phyloP scores from a whole-genome alignment of 495 filamentous ascomycete species.

The Penicillium bovifimosum region DNA sequence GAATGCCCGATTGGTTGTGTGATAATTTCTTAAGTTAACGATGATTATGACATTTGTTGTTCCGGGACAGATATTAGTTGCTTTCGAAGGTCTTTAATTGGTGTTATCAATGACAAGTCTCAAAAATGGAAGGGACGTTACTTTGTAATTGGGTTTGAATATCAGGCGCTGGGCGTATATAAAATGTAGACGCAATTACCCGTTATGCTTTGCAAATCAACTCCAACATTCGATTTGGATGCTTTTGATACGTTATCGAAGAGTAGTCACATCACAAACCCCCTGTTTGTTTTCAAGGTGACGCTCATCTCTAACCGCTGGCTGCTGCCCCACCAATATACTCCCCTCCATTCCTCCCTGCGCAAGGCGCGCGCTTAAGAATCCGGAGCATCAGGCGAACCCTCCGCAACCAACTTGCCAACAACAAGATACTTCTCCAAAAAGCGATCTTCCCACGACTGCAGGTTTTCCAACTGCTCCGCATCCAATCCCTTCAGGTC shows the following conservation, averaged over 20 bases:
- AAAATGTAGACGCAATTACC: background rate
- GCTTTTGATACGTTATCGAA: background rate
- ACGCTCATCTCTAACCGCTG: background rate
- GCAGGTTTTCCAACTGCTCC: constrained; percentile 78
- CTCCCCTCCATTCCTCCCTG: background rate
- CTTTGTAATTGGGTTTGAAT: background rate
- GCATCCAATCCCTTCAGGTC: constrained; percentile 64
- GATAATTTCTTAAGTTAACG: constrained; percentile 11
- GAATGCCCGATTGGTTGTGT: background rate
- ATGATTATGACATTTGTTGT: constrained; percentile 17
- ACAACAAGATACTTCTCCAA: constrained; percentile 90
- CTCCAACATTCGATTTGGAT: background rate
- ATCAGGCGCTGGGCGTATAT: too few relatives aligned
- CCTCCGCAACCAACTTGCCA: constrained; percentile 77
- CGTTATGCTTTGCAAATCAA: background rate
- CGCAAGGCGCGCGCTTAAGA: constrained; percentile 12
- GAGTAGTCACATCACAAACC: background rate
- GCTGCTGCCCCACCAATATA: background rate
- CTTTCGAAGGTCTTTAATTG: background rate
- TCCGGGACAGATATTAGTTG: background rate
- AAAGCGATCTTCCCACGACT: constrained; percentile 91
- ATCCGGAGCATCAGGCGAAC: constrained; percentile 49
- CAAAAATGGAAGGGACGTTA: background rate
- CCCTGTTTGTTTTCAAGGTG: background rate
- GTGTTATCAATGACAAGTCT: constrained; percentile 2